phyloP scores from a whole-genome alignment of 257 asterid genomes.

The Rehmannia glutinosa region DNA sequence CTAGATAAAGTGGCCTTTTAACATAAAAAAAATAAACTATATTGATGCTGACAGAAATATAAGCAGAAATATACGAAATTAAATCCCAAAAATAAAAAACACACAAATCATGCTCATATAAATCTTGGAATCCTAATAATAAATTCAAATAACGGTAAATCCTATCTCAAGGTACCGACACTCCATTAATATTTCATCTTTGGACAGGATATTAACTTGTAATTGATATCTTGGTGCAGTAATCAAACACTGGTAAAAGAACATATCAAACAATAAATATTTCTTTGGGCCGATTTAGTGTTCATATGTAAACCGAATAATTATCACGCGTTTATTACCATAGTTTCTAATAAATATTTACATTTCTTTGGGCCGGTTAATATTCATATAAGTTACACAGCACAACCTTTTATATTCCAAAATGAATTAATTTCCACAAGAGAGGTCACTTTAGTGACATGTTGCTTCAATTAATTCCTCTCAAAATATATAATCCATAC shows the following conservation, averaged over 20 bases:
- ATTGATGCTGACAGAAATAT: too few species aligned
- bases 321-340: not conserved
- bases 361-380: not conserved
- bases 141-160: too few species aligned
- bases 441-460: too few species aligned
- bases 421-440: not conserved
- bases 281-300: not conserved
- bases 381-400: too few species aligned
- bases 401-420: not conserved
- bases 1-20: too few species aligned
- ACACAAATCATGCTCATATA: too few species aligned
- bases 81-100: too few species aligned
- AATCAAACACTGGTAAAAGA: not conserved
- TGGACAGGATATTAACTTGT: not conserved
- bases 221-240: not conserved
- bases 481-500: not conserved
- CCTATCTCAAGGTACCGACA: too few species aligned
- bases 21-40: too few species aligned
- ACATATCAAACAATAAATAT: too few species aligned
- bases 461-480: not conserved
- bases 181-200: not conserved
- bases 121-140: too few species aligned
- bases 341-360: not conserved
- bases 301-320: not conserved
- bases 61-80: too few species aligned